Percentiles rank a stretch among this genome's conserved stretches.
Evolutionary conservation across 805 yeast genomes (phyloP).

Genomic region (Dipodascopsis uninucleata): DNA sequence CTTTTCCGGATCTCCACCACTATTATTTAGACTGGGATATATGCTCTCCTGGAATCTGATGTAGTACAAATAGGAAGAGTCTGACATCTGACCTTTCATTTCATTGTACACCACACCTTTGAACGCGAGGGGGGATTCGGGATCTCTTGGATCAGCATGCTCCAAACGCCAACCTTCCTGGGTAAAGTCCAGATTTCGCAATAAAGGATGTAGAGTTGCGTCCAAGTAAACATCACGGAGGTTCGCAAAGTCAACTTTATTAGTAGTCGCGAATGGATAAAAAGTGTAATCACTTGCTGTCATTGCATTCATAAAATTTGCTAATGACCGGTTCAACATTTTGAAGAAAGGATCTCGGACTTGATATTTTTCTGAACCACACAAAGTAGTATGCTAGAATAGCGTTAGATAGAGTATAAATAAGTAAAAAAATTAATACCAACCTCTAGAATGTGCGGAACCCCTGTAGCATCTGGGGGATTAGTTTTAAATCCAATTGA

Average conservation of each 20-base stretch:
- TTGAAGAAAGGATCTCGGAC: conserved; percentile 97
- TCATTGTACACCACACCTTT: conserved; percentile 98
- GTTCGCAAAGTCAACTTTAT: conserved; percentile 72
- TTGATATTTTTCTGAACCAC: conserved; percentile 89
- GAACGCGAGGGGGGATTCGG: conserved; percentile 58
- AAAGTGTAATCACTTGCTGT: conserved; percentile 95
- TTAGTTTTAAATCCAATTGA: conserved; percentile 87
- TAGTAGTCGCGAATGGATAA: conserved; percentile 95
- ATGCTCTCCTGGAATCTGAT: conserved; percentile 77
- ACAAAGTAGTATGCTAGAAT: conserved; percentile 75
- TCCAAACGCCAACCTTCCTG: conserved; percentile 99
- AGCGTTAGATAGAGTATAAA: neutral
- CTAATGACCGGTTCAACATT: conserved; percentile 89
- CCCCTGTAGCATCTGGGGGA: conserved; percentile 92
- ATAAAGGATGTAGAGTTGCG: conserved; percentile 76
- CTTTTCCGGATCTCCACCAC: conserved; percentile 88
- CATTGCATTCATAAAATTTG: conserved; percentile 98
- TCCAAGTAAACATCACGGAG: conserved; percentile 84
- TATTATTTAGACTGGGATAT: conserved; percentile 79
- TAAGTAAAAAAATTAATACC: neutral
- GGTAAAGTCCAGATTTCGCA: conserved; percentile 73
- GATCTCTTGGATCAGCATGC: conserved; percentile 52
- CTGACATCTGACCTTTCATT: conserved; percentile 96
- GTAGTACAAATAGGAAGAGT: conserved; percentile 80
- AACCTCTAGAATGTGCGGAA: conserved; percentile 84